Conservation (phyloP, 805 yeast species). For the Metschnikowia lachancei region DNA sequence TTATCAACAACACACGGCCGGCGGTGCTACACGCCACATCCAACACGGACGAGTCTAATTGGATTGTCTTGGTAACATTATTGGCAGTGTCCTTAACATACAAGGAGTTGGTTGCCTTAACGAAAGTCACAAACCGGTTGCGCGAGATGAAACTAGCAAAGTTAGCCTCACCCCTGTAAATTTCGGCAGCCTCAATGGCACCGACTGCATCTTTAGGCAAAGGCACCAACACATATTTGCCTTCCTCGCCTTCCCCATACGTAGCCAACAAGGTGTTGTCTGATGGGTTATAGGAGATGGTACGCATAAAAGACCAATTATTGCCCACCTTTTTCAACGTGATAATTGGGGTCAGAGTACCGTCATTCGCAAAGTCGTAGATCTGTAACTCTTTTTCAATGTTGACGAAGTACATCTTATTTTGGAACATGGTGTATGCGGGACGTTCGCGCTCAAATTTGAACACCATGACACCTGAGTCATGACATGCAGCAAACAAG, state of each 20-base stretch:
- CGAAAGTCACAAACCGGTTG: conserved; percentile 85
- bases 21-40: conserved; percentile 79
- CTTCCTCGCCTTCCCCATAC: conserved; percentile 66
- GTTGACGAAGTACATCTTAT: conserved; percentile 72
- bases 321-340: conserved; percentile 82
- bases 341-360: conserved; percentile 71
- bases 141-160: conserved; percentile 91
- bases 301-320: conserved; percentile 81
- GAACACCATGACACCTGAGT: conserved; percentile 96
- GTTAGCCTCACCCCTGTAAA: conserved; percentile 75
- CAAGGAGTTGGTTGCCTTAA: conserved; percentile 60
- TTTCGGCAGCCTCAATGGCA: conserved; percentile 87
- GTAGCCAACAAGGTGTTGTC: conserved; percentile 85
- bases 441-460: conserved; percentile 97
- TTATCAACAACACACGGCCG: conserved; percentile 76
- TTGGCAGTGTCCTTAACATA: conserved; percentile 83
- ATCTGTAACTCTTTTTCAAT: conserved; percentile 82
- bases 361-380: conserved; percentile 64
- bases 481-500: conserved; percentile 94
- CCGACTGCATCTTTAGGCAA: conserved; percentile 87
- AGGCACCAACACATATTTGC: conserved; percentile 67
- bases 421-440: conserved; percentile 71
- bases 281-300: conserved; percentile 86
- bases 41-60: conserved; percentile 61
- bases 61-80: conserved; percentile 76